Evolutionary conservation across 2,329 filamentous ascomycete species (phyloP).

Genomic region (Talaromyces verruculosus): DNA sequence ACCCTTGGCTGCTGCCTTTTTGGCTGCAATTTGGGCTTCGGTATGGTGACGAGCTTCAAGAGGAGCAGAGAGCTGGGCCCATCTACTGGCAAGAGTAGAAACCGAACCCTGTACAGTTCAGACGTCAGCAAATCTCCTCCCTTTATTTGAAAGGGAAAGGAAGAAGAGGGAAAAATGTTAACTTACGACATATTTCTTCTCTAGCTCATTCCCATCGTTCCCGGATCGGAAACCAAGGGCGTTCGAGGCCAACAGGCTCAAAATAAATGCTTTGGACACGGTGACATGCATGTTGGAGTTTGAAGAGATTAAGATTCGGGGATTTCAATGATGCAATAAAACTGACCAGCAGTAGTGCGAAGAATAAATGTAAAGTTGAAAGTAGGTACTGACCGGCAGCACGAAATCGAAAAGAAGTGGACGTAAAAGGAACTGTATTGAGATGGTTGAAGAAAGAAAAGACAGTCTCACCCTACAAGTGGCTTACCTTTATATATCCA

Average conservation of each 20-base stretch:
- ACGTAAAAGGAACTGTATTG: background rate
- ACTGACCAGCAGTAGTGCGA: background rate
- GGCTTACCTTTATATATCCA: background rate
- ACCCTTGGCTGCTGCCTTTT: background rate
- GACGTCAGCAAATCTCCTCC: background rate
- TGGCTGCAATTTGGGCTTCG: slow-evolving; percentile 1
- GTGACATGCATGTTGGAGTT: background rate
- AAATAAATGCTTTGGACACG: background rate
- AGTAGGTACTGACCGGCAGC: background rate
- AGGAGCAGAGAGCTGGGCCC: background rate
- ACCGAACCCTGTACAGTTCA: background rate
- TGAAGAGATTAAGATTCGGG: background rate
- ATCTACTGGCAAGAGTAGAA: slow-evolving; percentile 1
- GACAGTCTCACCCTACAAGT: background rate
- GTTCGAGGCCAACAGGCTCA: background rate
- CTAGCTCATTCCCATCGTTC: background rate
- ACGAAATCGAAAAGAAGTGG: background rate
- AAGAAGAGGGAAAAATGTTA: background rate
- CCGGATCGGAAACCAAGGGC: background rate
- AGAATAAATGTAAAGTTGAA: background rate
- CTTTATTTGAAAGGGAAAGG: background rate
- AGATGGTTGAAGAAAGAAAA: background rate
- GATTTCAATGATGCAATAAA: background rate
- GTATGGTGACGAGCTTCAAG: slow-evolving; percentile 9
- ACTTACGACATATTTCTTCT: background rate